Conservation (phyloP, 768 basidiomycete species). For the Kwoniella heveanensis region DNA sequence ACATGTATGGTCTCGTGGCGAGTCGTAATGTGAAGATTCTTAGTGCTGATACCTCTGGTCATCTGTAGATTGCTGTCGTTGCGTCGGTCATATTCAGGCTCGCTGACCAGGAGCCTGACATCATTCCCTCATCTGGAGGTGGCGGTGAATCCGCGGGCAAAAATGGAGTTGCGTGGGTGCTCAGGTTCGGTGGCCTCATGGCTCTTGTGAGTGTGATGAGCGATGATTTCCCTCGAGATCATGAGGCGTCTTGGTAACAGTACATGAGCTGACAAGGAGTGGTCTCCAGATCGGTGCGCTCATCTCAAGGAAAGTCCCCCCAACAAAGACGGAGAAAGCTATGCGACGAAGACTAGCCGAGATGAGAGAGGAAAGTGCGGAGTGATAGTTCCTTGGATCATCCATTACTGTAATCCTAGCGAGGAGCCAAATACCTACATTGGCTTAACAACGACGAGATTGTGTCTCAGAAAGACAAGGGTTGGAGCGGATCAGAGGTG, state of each 20-base stretch:
- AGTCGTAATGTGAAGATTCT: neutral
- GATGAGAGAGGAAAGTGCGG: conserved; percentile 70
- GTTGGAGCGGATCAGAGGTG: neutral
- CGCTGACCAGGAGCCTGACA: conserved; percentile 62
- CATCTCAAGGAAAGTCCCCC: conserved; percentile 78
- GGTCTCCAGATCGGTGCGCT: conserved; percentile 72
- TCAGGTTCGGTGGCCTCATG: conserved; percentile 87
- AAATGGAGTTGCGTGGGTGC: conserved; percentile 89
- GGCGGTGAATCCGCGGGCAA: conserved; percentile 66
- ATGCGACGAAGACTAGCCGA: conserved; percentile 79
- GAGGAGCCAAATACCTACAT: too few species aligned
- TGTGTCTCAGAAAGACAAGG: neutral
- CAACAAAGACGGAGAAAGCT: conserved; percentile 83
- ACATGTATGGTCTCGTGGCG: too few species aligned
- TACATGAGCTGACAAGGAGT: too few species aligned
- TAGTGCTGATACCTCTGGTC: neutral
- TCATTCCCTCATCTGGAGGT: conserved; percentile 59
- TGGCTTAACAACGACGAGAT: too few species aligned
- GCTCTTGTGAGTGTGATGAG: conserved; percentile 62
- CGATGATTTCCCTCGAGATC: too few species aligned
- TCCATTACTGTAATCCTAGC: too few species aligned
- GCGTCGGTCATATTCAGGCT: conserved; percentile 81
- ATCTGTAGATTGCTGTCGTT: conserved; percentile 72
- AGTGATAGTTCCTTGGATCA: conserved; percentile 56
- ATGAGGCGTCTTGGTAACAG: too few species aligned